Evolutionary conservation across 2,329 filamentous ascomycete species (phyloP), one percentile per base, ranked within the genome.

Genomic region (Talaromyces sp.): DNA sequence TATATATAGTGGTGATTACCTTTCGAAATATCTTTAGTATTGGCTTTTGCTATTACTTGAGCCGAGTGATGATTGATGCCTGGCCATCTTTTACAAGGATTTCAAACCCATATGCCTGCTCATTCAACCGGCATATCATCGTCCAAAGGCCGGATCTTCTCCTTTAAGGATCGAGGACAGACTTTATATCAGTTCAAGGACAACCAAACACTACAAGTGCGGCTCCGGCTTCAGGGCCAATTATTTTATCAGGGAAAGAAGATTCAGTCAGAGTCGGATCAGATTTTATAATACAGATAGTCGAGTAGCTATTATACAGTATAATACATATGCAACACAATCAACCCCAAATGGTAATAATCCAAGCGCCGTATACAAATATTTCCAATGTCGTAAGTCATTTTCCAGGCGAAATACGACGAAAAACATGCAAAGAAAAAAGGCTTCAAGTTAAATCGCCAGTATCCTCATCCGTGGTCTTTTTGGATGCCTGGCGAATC

Each of bases 401-500:
- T 30, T 30, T 23, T 44, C 53, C 55, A 28, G 14, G 50, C 50
- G 50, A 53, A 53, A 31, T 23, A 31, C 30, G 28, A 16, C 28
- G 16, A 2, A 47, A 5, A 51, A 10, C n/a, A 51, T 51, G 40
- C 23, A 44, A 5, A 55, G 4, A 4, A 1, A 56, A 16, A 61
- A 9, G n/a, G 51, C 28, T 28, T 36, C 57, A 61, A 42, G 56
- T 51, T 4, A 57, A 34, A 28, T 61, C 42, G 16, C 47, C 56
- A 30, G 28, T 31, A 12, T 44, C 27, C 44, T 47, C 50, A n/a
- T 56, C 58, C 16, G 57, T 40, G 23, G 61, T 52, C 52, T 57
- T 64, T 66, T 77, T 76, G 63, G 72, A 73, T 30, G 75, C 74
- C 60, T 79, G 76, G 65, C 76, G 75, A 42, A 72, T 55, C 68